Base-by-base conservation (phyloP, 768 basidiomycete genomes). In the Gloeophyllum trabeum region DNA sequence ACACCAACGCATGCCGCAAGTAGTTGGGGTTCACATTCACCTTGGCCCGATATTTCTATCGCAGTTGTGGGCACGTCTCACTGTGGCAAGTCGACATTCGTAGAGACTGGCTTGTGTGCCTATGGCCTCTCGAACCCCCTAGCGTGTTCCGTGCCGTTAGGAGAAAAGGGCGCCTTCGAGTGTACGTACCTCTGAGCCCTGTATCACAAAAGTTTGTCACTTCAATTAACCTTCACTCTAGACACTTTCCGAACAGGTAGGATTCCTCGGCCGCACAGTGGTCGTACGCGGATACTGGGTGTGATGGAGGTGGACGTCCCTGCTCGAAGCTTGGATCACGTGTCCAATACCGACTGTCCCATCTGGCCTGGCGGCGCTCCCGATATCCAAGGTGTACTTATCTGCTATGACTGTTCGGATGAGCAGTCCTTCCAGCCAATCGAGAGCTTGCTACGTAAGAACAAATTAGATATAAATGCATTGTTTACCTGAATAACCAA, bases 21-120 rank as follows among this genome's bases (percentile, higher is more conserved):
- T 16, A 16, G 10, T 32, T 32, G 10, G 28, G 16, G 10, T 16
- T 16, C 28, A 32, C 12, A 37, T 10, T 37, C 12, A 13, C 20
- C 36, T 21, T 37, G 10, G 52, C 10, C 52, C 57, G 40, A 58
- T 10, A 16, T 84, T 39, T 76, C 79, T 6, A 65, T 98, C 23
- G 81, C 81, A 23, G 79, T 98, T 24, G 70, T 93, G 26, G 94
- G 94, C 12, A 71, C 76, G 6, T 60, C 70, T 30, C 73, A 79
- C 24, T 90, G 86, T 46, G 94, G 93, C 46, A 97, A 97, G 62
- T 81, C 87, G 1, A 75, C 78, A 2, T 71, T 89, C 39, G 84
- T 96, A 47, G 66, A 68, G 28, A 81, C 80, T 55, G 91, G 89
- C 7, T 65, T 91, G 43, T 78, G 75, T 47, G 66, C 70, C 2